Base-by-base conservation (phyloP, 2,329 filamentous ascomycete species). In the Aureobasidium sp. region DNA sequence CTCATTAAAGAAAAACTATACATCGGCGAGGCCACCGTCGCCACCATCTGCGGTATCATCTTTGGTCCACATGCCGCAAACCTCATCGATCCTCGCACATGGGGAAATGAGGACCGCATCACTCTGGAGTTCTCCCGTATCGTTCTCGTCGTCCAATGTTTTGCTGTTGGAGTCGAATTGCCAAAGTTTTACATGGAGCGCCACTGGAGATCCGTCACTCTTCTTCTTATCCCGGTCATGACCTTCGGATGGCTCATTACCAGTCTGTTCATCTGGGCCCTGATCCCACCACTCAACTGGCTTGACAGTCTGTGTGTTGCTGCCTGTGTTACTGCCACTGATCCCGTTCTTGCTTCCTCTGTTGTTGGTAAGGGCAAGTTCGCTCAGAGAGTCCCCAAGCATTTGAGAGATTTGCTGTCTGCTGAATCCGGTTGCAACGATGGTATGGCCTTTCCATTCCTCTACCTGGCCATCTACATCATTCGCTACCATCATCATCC, bases 331-430 rank as follows among this genome's bases (percentile, higher is more conserved):
- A 99, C 94, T 2, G 94, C 94, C 49, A 99, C 94, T 4, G 94
- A 99, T 75, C 94, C 94, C 60, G 94, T 99, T 66, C 78, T 99
- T 70, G 94, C 94, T 29, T 97, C 94, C 15, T 99, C 94, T 17
- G 94, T 99, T 59, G 94, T 99, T 57, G 94, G 94, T 72, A 99
- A 97, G 78, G 94, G 94, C 69, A 99, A 99, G 75, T 99, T 99
- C 69, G 93, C 94, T 37, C 96, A 96, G 77, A 86, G 94, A 64
- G 91, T 99, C 4, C 94, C 94, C 23, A 97, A 96, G 78, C 94
- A 99, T 85, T 78, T 99, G 76, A 84, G 94, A 80, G 94, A 99
- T 75, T 72, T 99, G 55, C 79, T 99, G 13, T 99, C 94, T 4
- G 92, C 92, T 60, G 94, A 99, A 75, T 99, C 94, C 8, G 94